Evolutionary conservation across 148 eudicot species (phyloP).

Genomic region (Hydrangea macrophylla): DNA sequence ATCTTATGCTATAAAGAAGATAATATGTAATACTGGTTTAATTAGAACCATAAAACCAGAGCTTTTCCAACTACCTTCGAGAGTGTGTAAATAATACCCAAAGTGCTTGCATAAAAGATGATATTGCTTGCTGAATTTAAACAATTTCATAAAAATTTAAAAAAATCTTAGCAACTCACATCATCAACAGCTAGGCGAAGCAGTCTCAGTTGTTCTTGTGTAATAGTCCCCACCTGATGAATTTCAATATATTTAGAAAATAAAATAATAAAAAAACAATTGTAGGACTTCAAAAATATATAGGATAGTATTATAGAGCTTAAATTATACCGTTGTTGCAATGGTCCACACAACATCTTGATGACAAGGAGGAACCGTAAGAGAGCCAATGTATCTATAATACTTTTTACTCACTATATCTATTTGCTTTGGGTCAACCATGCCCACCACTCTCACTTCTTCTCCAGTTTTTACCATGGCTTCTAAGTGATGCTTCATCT

Average conservation of each 20-base stretch:
- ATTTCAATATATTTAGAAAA: neutral
- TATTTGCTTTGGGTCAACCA: conserved; percentile 23
- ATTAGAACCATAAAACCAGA: no score
- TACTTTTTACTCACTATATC: conserved; percentile 27
- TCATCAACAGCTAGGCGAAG: conserved; percentile 39
- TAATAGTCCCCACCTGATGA: conserved; percentile 32
- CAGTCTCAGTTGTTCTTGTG: conserved; percentile 28
- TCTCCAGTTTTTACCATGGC: conserved; percentile 15
- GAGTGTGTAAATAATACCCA: no score
- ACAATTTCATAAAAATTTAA: neutral
- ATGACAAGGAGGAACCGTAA: conserved; percentile 43
- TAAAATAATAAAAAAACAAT: neutral
- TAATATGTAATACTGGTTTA: no score
- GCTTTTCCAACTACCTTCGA: no score
- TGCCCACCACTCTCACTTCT: conserved; percentile 24
- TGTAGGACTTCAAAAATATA: neutral
- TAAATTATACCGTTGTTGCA: conserved; percentile 30
- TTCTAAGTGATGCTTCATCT: conserved; percentile 22
- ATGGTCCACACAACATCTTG: conserved; percentile 40
- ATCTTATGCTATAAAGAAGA: no score
- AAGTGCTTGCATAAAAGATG: no score
- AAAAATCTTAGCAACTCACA: conserved; percentile 20
- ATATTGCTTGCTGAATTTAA: neutral
- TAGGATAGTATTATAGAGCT: no score
- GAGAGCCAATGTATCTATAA: conserved; percentile 46